These are phyloP conservation scores for Infundibulicybe gibba DNA, from an alignment of 768 basidiomycete species.

Conservation along the genomic window DNA sequence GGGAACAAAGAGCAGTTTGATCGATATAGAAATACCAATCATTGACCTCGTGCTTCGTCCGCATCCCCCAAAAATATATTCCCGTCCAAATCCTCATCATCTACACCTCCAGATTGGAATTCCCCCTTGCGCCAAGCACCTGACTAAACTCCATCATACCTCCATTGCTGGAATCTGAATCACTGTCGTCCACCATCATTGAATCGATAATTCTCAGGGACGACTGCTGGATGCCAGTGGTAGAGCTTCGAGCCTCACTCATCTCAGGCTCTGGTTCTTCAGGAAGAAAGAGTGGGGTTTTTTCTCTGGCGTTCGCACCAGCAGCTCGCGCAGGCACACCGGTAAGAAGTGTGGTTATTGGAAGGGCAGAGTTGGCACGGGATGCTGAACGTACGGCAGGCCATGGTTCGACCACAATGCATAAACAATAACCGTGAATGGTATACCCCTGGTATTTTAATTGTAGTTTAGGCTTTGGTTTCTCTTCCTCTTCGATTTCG, in stretches of 20 bases:
- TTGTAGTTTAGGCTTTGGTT: slow-evolving; percentile 67
- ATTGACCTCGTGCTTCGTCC: slow-evolving; percentile 67
- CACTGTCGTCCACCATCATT: slow-evolving; percentile 22
- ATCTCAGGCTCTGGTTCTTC: slow-evolving; percentile 44
- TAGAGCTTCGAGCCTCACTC: background rate
- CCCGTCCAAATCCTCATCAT: slow-evolving; percentile 76
- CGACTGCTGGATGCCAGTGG: no score
- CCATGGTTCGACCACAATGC: slow-evolving; percentile 83
- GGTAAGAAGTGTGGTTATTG: no score
- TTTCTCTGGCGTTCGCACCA: slow-evolving; percentile 24
- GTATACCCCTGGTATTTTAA: slow-evolving; percentile 69
- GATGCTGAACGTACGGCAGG: slow-evolving; percentile 43
- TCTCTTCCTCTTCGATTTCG: slow-evolving; percentile 64
- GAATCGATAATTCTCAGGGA: slow-evolving; percentile 4
- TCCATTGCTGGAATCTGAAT: slow-evolving; percentile 32
- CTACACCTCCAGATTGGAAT: slow-evolving; percentile 52
- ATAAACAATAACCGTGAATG: slow-evolving; percentile 70
- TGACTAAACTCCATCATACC: slow-evolving; percentile 79
- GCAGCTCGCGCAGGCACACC: slow-evolving; percentile 1
- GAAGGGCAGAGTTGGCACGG: slow-evolving; percentile 15
- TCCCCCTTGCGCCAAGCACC: slow-evolving; percentile 54
- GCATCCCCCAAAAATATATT: slow-evolving; percentile 79
- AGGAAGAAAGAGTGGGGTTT: slow-evolving; percentile 74
- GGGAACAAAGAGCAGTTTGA: no score
- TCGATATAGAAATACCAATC: slow-evolving; percentile 14